Evolutionary conservation across 345 rosid species (phyloP), one percentile per base, ranked within the genome.

Genomic region (Crucihimalaya himalaica): DNA sequence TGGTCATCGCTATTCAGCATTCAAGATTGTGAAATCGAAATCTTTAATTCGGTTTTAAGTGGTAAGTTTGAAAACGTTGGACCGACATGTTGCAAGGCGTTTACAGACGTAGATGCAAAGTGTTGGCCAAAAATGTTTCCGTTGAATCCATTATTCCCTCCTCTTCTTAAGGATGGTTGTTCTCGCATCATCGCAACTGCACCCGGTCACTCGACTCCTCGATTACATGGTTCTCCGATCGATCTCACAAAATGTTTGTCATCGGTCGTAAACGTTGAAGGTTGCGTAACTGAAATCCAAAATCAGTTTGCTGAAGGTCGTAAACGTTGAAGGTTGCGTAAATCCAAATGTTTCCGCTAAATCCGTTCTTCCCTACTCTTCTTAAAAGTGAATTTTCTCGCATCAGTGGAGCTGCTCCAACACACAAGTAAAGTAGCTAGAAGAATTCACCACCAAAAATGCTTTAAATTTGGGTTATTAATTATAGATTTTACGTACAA

Each of bases 341-440:
- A n/a, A n/a, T 23, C 25, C 10, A 11, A 14, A 66, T 51, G n/a
- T 51, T 66, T 66, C 60, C 25, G 12, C n/a, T 66, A 9, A 51
- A 66, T 52, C 48, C 47, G n/a, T 52, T 66, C 23, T 66, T 66
- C 71, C 60, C 60, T 66, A 34, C 47, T 51, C 48, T 66, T 66
- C 46, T 66, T 2, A 35, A 66, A 10, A 56, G 37, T 4, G 55
- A 8, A 35, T 66, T 57, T 48, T 65, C 56, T 29, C 56, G 43
- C 43, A 46, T 64, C 58, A 25, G 3, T 6, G 20, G 15, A 32
- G 57, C 20, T 1, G 13, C 20, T 40, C 27, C 62, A 25, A 53
- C 62, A 11, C 39, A 16, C 18, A 67, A 53, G 19, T 67, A 63
- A 67, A 68, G 63, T 54, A 15, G 4, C 56, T 13, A 23, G 2